These are phyloP conservation scores for Amphicarpaea edgeworthii DNA, from an alignment of 306 rosid genomes.

Conservation along the genomic window DNA sequence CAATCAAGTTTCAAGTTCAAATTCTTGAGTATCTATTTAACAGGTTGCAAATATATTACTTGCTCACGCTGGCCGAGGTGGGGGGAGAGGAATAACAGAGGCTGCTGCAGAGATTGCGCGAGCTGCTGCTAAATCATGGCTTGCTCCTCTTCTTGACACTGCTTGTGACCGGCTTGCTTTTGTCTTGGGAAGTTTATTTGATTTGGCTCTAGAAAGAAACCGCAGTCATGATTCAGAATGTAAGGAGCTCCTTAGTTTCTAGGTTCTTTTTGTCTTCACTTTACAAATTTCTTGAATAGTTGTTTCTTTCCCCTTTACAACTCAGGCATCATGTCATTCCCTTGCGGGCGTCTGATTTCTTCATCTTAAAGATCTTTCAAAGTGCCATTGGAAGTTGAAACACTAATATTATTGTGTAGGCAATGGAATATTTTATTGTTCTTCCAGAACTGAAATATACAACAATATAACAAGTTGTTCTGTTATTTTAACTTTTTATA, in stretches of 20 bases:
- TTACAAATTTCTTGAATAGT: not conserved
- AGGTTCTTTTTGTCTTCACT: constrained; percentile 16
- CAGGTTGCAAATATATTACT: constrained; percentile 98
- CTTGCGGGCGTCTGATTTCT: constrained; percentile 15
- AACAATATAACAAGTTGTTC: not conserved
- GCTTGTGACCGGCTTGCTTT: constrained; percentile 96
- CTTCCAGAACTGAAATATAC: constrained; percentile 16
- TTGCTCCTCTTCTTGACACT: constrained; percentile 95
- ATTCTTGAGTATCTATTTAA: constrained; percentile 36
- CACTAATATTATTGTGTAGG: not conserved
- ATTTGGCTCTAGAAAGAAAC: constrained; percentile 83
- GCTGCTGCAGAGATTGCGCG: constrained; percentile 99
- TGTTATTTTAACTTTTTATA: not conserved
- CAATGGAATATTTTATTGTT: constrained; percentile 2
- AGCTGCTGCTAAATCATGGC: constrained; percentile 97
- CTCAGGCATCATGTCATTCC: not conserved
- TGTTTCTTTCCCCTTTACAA: not conserved
- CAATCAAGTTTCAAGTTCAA: constrained; percentile 22
- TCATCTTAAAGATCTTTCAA: constrained; percentile 16
- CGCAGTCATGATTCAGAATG: constrained; percentile 69
- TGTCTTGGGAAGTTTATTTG: constrained; percentile 88
- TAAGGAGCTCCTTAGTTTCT: constrained; percentile 52
- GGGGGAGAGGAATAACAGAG: constrained; percentile 82
- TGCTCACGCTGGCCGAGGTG: constrained; percentile 94
- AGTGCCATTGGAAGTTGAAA: constrained; percentile 8